phyloP scores from a whole-genome alignment of 1,284 basidiomycete genomes.

The Trichosporon asahii region DNA sequence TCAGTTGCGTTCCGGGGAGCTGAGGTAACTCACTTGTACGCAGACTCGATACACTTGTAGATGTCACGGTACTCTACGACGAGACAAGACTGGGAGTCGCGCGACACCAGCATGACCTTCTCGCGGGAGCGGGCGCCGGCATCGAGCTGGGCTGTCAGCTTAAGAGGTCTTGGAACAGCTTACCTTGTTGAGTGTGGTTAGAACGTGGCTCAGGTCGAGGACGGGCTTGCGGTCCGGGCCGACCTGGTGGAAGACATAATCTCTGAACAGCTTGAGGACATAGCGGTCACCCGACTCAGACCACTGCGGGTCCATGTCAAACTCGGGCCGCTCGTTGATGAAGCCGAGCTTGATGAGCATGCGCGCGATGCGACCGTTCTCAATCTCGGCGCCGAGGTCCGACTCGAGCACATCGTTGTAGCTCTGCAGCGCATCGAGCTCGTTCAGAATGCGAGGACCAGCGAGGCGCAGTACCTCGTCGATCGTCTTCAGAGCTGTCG shows the following conservation, averaged over 20 bases:
- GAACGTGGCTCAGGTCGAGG: conserved; percentile 84
- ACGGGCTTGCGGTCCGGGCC: conserved; percentile 87
- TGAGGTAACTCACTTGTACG: conserved; percentile 59
- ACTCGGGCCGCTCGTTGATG: conserved; percentile 98
- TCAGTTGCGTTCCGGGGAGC: background rate
- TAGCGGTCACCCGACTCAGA: conserved; percentile 98
- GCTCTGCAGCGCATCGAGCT: conserved; percentile 80
- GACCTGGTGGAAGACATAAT: conserved; percentile 97
- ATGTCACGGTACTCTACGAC: conserved; percentile 94
- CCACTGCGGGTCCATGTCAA: conserved; percentile 92
- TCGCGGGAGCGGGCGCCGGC: conserved; percentile 66
- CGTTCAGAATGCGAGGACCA: conserved; percentile 67
- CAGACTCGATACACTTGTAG: conserved; percentile 76
- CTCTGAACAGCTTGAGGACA: conserved; percentile 95
- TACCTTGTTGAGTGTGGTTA: conserved; percentile 86
- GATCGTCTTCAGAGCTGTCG: conserved; percentile 64
- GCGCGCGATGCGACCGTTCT: conserved; percentile 91
- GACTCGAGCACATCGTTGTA: conserved; percentile 77
- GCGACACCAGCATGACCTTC: conserved; percentile 84
- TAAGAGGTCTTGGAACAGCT: background rate
- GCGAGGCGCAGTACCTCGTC: conserved; percentile 77
- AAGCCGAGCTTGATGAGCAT: conserved; percentile 93
- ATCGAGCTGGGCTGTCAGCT: conserved; percentile 19
- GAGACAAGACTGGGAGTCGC: conserved; percentile 83
- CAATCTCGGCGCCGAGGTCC: conserved; percentile 85